Percentiles rank a stretch among this genome's conserved stretches.
phyloP scores from a whole-genome alignment of 768 basidiomycete genomes.

The Boletus rubropictus region DNA sequence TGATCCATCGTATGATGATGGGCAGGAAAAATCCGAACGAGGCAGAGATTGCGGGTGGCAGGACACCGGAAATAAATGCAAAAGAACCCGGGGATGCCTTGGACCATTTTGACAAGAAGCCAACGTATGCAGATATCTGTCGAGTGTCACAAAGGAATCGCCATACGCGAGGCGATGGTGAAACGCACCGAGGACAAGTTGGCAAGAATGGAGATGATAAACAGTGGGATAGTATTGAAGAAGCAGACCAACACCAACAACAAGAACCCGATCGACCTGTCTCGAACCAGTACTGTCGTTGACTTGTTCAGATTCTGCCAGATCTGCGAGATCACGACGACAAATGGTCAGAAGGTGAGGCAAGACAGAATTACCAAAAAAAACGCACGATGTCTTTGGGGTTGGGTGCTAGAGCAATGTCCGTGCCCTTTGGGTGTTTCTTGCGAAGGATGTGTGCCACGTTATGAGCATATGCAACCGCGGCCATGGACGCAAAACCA shows the following conservation, averaged over 20 bases:
- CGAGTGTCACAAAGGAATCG: constrained; percentile 1
- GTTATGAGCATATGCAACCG: constrained; percentile 82
- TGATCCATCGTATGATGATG: constrained; percentile 81
- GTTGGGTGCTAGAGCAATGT: constrained; percentile 73
- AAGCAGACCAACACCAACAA: constrained; percentile 78
- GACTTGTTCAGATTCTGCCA: constrained; percentile 87
- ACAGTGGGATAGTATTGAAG: constrained; percentile 90
- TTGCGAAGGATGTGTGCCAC: constrained; percentile 65
- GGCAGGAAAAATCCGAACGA: constrained; percentile 89
- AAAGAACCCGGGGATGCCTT: constrained; percentile 59
- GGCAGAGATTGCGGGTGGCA: constrained; percentile 85
- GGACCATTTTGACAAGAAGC: constrained; percentile 72
- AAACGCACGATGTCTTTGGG: constrained; percentile 77
- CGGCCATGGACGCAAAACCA: constrained; percentile 88
- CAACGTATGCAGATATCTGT: constrained; percentile 50
- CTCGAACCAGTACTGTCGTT: constrained; percentile 57
- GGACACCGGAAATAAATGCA: constrained; percentile 83
- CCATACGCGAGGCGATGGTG: not conserved
- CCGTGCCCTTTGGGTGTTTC: constrained; percentile 71
- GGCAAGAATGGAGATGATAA: constrained; percentile 85
- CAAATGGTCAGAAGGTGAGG: not conserved
- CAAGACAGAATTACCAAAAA: not conserved
- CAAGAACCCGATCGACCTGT: constrained; percentile 70
- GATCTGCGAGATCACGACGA: constrained; percentile 41
- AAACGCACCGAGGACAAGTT: constrained; percentile 73